Conservation (phyloP, 441 rosid species). For the Arabidopsis lyrata region DNA sequence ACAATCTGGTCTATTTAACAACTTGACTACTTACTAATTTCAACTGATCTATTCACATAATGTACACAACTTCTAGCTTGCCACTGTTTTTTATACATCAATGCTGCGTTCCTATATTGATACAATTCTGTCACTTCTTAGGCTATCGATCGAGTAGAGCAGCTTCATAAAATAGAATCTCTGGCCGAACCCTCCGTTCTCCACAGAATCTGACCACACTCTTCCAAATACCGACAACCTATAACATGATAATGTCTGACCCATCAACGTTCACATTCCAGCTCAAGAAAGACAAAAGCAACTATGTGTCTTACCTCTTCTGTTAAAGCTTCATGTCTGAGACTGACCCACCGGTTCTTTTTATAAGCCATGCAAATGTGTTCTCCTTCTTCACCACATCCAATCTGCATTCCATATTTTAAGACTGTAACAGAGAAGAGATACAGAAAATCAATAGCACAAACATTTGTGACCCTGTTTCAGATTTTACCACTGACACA, state of each 20-base stretch:
- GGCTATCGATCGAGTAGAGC: neutral
- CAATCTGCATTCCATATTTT: too few relatives aligned
- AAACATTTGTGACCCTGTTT: too few relatives aligned
- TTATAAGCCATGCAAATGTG: neutral
- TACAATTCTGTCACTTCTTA: too few relatives aligned
- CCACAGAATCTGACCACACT: neutral
- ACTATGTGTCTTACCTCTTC: neutral
- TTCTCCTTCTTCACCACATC: too few relatives aligned
- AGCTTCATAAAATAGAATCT: neutral
- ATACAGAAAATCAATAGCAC: too few relatives aligned
- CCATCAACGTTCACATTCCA: neutral
- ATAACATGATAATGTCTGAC: neutral
- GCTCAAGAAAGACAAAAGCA: neutral
- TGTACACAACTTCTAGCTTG: neutral
- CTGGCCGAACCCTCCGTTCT: neutral
- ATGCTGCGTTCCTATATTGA: neutral
- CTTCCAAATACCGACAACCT: neutral
- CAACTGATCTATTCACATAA: neutral
- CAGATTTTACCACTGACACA: too few relatives aligned
- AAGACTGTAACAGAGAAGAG: too few relatives aligned
- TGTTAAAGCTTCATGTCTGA: neutral
- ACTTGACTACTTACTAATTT: neutral
- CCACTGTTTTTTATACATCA: neutral
- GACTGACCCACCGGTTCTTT: neutral
- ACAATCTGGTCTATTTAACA: too few relatives aligned